Percentiles rank a stretch among this genome's conserved stretches.
These are phyloP conservation scores for Pterocarpus santalinus DNA, from an alignment of 306 rosid genomes.

Conservation along the genomic window DNA sequence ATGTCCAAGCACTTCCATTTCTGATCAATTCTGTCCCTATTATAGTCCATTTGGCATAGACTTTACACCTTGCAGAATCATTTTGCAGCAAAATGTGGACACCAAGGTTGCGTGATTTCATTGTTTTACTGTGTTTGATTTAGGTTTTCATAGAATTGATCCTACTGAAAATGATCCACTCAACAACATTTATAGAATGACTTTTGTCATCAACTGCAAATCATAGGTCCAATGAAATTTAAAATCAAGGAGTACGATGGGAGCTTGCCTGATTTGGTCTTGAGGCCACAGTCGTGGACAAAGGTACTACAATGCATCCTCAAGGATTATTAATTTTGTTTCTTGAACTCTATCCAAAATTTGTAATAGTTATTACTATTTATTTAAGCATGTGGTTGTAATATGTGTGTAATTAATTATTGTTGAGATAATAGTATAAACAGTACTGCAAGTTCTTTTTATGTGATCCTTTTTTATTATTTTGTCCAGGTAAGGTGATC, in stretches of 20 bases:
- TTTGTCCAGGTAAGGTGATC: no score
- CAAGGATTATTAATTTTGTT: not conserved
- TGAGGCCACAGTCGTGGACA: slow-evolving; percentile 77
- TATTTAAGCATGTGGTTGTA: not conserved
- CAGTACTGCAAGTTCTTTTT: no score
- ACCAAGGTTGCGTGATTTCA: not conserved
- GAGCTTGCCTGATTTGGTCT: slow-evolving; percentile 57
- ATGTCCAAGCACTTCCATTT: no score
- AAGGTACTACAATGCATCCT: slow-evolving; percentile 52
- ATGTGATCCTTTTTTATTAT: not conserved
- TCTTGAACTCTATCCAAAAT: not conserved
- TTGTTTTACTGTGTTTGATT: no score
- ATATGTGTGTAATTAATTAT: no score
- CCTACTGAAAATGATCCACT: slow-evolving; percentile 4
- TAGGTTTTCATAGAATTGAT: not conserved
- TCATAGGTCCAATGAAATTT: slow-evolving; percentile 62
- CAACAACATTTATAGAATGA: not conserved
- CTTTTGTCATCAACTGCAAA: slow-evolving; percentile 12
- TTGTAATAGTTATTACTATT: not conserved
- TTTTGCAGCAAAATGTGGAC: not conserved
- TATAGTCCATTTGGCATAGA: not conserved
- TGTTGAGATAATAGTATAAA: no score
- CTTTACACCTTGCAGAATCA: not conserved
- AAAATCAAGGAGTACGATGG: slow-evolving; percentile 57
- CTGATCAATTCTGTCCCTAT: no score